These are phyloP conservation scores for Populus hybrid DNA, from an alignment of 441 rosid genomes.

Conservation along the genomic window DNA sequence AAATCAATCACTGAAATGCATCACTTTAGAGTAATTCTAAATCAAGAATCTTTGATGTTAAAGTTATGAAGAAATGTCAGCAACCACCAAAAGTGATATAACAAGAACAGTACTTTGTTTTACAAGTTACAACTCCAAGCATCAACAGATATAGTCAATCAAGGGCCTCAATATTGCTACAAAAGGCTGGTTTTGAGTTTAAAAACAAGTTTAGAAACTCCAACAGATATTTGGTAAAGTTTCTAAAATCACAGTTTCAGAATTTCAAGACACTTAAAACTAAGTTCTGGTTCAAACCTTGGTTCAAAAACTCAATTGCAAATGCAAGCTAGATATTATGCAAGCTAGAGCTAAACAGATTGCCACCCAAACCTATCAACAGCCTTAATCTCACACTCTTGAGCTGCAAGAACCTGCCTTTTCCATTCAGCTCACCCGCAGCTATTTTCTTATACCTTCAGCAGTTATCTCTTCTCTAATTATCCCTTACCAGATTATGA, in stretches of 20 bases:
- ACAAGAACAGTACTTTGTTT: neutral
- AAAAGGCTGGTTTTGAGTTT: neutral
- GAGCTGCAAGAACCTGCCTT: neutral
- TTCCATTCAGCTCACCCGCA: conserved; percentile 4
- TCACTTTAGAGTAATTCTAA: neutral
- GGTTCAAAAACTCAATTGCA: neutral
- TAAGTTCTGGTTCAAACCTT: neutral
- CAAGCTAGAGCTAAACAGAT: neutral
- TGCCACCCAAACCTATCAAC: neutral
- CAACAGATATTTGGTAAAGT: neutral
- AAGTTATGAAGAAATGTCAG: neutral
- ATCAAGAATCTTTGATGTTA: neutral
- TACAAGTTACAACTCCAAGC: neutral
- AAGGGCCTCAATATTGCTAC: neutral
- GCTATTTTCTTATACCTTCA: neutral
- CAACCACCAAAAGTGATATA: neutral
- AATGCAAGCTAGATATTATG: neutral
- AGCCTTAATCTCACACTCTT: neutral
- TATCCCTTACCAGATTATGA: neutral
- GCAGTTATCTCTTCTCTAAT: neutral
- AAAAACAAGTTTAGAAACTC: neutral
- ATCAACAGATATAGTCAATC: neutral
- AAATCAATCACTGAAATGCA: neutral
- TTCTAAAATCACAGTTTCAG: neutral
- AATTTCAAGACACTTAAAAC: neutral